A percentile compares a stretch with the other conserved stretches of the same genome.
Evolutionary conservation across 1,284 basidiomycete species (phyloP).

Genomic region (Heterobasidion occidentale): DNA sequence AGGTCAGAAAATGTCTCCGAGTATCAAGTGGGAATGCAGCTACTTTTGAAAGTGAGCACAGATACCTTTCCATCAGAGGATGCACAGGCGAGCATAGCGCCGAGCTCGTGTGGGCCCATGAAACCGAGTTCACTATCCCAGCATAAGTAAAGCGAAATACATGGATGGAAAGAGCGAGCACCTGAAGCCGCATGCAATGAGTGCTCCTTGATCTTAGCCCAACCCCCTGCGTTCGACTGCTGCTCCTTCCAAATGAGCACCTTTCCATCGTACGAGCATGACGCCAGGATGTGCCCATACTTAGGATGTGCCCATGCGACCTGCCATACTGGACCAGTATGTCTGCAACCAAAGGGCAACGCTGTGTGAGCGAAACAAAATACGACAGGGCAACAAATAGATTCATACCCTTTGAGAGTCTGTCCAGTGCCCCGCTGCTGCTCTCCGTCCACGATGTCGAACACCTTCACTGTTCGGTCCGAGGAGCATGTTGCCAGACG

Average conservation of each 20-base stretch:
- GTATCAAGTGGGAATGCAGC: constrained; percentile 19
- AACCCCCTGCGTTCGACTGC: constrained; percentile 46
- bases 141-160: background rate
- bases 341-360: constrained; percentile 35
- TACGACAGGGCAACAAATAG: constrained; percentile 7
- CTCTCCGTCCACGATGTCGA: constrained; percentile 89
- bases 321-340: constrained; percentile 97
- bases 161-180: constrained; percentile 23
- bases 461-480: constrained; percentile 92
- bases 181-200: constrained; percentile 91
- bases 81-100: constrained; percentile 94
- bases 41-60: constrained; percentile 95
- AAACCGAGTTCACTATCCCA: constrained; percentile 84
- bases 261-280: constrained; percentile 96
- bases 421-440: constrained; percentile 62
- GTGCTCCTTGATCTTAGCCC: constrained; percentile 97
- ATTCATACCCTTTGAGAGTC: constrained; percentile 75
- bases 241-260: constrained; percentile 98
- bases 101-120: constrained; percentile 98
- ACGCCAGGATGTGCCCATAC: constrained; percentile 93
- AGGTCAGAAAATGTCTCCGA: background rate
- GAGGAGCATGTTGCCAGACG: constrained; percentile 95
- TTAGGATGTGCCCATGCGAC: constrained; percentile 99
- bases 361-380: background rate
- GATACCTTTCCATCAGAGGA: constrained; percentile 98